Evolutionary conservation across 2,329 filamentous ascomycete species (phyloP), one percentile per base, ranked within the genome.

Genomic region (Ustulina deusta): DNA sequence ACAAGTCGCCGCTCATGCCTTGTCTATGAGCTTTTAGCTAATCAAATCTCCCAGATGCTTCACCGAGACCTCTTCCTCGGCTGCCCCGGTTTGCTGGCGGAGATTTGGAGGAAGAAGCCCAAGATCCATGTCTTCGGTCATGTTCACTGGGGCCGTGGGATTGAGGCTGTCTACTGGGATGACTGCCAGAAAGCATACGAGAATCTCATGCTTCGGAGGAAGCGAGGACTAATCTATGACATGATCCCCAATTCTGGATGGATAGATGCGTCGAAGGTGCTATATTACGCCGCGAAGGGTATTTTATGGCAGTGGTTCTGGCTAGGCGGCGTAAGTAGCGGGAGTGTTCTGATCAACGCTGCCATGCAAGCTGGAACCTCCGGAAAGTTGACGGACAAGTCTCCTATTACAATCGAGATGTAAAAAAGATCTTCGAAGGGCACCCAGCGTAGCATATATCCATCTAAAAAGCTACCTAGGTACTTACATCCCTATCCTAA

Each of bases 51-150:
- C 10, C 64, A 88, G 84, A 88, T 88, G 77, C 84, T 89, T 75
- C 93, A 97, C 76, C 83, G 90, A 38, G 91, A 91, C 72, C 85
- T 89, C 58, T 88, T 85, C 2, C 81, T 93, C 51, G 93, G 93
- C 63, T 94, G 92, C 71, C 87, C 89, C 6, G 85, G 87, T 63
- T 84, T 97, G 6, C 84, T 95, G 6, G 80, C 84, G 15, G 93
- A 97, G 75, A 79, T 92, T 20, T 93, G 91, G 89, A 87, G 91
- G 40, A 88, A 93, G 11, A 89, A 87, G 69, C 94, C 94, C 0
- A 83, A 83, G 13, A 81, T 97, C 15, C 93, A 97, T 78, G 86
- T 97, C 55, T 97, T 96, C 77, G 94, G 93, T 0, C 94, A 97
- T 79, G 86, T 94, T 27, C 94, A 97, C 81, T 91, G 86, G 75